These are phyloP conservation scores for Suillus lakei DNA, from an alignment of 768 basidiomycete genomes.

Conservation along the genomic window DNA sequence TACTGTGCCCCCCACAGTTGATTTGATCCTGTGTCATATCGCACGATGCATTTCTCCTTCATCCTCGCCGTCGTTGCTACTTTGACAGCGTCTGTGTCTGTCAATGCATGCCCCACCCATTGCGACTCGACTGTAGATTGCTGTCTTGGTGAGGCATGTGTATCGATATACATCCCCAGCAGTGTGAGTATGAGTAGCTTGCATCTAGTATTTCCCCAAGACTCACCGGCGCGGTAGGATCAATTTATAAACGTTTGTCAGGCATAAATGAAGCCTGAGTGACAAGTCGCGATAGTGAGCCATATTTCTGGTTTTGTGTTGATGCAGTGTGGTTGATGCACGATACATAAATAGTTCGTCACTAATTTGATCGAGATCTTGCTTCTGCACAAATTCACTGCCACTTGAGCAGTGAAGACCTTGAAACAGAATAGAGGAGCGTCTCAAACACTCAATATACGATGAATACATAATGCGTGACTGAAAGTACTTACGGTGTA, in stretches of 20 bases:
- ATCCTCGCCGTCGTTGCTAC: neutral
- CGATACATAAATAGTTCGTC: neutral
- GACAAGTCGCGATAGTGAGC: neutral
- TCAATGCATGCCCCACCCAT: neutral
- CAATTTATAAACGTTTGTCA: neutral
- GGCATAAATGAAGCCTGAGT: neutral
- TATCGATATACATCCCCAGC: neutral
- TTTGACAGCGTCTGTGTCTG: neutral
- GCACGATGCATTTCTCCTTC: neutral
- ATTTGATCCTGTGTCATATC: neutral
- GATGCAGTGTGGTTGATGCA: neutral
- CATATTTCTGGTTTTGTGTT: neutral
- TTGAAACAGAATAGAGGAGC: neutral
- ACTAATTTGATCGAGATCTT: neutral
- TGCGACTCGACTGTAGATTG: neutral
- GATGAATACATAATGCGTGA: neutral
- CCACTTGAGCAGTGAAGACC: neutral
- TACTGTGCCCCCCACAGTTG: neutral
- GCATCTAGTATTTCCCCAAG: neutral
- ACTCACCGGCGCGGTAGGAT: neutral
- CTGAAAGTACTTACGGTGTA: neutral
- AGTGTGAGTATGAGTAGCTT: neutral
- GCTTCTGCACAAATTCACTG: neutral
- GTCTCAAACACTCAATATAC: neutral
- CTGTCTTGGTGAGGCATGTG: neutral